phyloP scores from a whole-genome alignment of 306 rosid species.

The Crotalaria pallida region DNA sequence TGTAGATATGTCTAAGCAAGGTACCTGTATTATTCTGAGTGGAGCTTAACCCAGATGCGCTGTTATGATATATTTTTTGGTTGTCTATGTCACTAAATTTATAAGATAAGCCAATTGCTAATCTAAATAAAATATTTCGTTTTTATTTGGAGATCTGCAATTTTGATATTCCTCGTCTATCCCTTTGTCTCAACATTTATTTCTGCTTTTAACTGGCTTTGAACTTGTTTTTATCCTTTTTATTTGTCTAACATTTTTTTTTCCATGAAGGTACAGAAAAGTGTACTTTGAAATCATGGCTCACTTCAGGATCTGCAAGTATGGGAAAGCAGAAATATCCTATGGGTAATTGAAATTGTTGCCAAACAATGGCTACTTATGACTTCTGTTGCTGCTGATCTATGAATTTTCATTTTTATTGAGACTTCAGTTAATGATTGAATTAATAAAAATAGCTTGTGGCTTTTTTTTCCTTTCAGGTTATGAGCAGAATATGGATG shows the following conservation, averaged over 20 bases:
- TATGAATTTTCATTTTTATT: neutral
- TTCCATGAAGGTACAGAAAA: conserved; percentile 44
- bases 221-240: neutral
- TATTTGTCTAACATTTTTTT: conserved; percentile 13
- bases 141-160: conserved; percentile 17
- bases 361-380: neutral
- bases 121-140: neutral
- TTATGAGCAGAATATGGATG: conserved; percentile 30
- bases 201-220: conserved; percentile 16
- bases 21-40: conserved; percentile 32
- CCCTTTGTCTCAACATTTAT: neutral
- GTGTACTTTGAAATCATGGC: conserved; percentile 66
- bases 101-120: neutral
- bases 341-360: conserved; percentile 28
- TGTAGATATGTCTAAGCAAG: conserved; percentile 60
- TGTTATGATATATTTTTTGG: conserved; percentile 3
- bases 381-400: neutral
- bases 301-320: conserved; percentile 49
- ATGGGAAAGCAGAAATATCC: conserved; percentile 31
- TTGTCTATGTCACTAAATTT: neutral
- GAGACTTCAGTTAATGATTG: conserved; percentile 3
- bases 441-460: conserved; percentile 1
- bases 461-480: conserved; percentile 37
- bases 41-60: neutral
- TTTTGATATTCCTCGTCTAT: neutral